A percentile compares a stretch with the other conserved stretches of the same genome.
Conservation (phyloP, 306 rosid genomes). For the Inga oerstediana region DNA sequence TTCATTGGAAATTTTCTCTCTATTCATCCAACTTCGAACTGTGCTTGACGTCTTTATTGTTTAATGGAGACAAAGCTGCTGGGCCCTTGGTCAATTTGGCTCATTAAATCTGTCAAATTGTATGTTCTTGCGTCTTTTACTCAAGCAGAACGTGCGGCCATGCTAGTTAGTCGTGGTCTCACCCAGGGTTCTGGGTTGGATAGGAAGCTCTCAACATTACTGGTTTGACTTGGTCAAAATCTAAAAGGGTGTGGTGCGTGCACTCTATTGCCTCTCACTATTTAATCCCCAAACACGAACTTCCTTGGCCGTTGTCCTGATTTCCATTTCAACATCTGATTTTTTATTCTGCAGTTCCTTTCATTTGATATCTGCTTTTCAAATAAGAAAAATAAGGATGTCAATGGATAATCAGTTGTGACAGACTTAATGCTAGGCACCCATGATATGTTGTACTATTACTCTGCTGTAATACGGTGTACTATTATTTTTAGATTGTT, state of each 20-base stretch:
- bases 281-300: neutral
- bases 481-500: no score
- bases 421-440: neutral
- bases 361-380: neutral
- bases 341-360: conserved; percentile 6
- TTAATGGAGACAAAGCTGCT: neutral
- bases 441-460: neutral
- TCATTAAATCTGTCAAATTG: neutral
- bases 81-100: neutral
- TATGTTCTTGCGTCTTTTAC: conserved; percentile 14
- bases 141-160: conserved; percentile 10
- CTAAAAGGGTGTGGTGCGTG: conserved; percentile 1
- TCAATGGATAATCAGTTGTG: neutral
- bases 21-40: neutral
- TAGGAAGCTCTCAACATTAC: neutral
- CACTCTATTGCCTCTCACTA: neutral
- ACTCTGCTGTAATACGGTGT: no score
- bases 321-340: conserved; percentile 3
- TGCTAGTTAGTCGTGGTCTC: neutral
- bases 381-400: conserved; percentile 11
- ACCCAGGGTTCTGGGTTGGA: conserved; percentile 2
- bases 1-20: neutral
- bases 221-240: conserved; percentile 31
- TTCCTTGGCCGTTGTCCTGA: neutral
- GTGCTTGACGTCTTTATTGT: neutral